Base-by-base conservation (phyloP, 495 filamentous ascomycete genomes). In the Podospora appendiculata region DNA sequence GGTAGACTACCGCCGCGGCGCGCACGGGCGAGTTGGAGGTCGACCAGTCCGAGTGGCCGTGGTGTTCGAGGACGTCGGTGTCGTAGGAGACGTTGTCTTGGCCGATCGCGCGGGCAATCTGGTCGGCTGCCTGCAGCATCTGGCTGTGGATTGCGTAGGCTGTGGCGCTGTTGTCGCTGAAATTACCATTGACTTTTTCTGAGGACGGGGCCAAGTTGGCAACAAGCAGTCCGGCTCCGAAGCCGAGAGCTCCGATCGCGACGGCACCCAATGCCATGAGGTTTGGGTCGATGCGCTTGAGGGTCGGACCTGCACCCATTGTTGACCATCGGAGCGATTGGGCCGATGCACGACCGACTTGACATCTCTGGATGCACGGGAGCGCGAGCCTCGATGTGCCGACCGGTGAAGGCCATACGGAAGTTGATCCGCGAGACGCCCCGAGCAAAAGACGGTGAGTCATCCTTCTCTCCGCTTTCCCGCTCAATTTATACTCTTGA, bases 21-120 rank as follows among this genome's bases (percentile, higher is more conserved):
- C 88, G 72, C 5, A 72, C 73, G 35, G 85, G 79, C 14, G 83
- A 81, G 60, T 96, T 95, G 51, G 85, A 78, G 4, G 87, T 87
- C 1, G 87, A 91, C 87, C 88, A 92, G 68, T 92, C 87, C 3
- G 88, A 91, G 66, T 85, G 90, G 42, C 90, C 89, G 67, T 95
- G 89, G 25, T 71, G 64, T 17, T 81, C 77, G 2, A 95, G 77
- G 48, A 89, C 86, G 35, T 91, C 89, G 54, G 88, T 81, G 19
- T 81, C 89, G 62, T 80, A 89, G 53, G 89, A 80, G 41, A 84
- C 74, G 57, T 86, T 85, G 47, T 88, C 83, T 51, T 81, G 73
- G 10, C 71, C 66, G 25, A 90, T 70, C 17, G 63, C 57, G 0
- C 62, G 64, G 18, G 76, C 77, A 41, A 89, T 76, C 61, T 86